These are phyloP conservation scores for Colletotrichum viniferum DNA, from an alignment of 2,329 filamentous ascomycete species.

Conservation along the genomic window DNA sequence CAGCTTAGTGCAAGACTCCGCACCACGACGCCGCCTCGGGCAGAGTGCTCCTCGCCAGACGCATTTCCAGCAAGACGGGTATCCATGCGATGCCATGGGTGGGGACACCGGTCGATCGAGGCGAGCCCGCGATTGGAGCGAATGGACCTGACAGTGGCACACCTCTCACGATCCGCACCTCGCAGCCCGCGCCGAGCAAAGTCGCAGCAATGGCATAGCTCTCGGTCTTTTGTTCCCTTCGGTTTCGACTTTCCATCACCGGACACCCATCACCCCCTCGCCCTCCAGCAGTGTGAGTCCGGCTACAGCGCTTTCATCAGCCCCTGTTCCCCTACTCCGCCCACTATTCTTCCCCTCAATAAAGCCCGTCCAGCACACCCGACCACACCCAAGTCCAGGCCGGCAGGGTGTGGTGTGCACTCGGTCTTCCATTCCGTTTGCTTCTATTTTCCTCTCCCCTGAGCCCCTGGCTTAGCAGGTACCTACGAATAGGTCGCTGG, in stretches of 20 bases:
- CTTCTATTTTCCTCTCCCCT: not conserved
- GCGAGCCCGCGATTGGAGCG: slow-evolving; percentile 18
- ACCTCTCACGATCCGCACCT: not conserved
- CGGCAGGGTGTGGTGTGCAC: not conserved
- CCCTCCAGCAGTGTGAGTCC: not conserved
- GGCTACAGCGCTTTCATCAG: slow-evolving; percentile 1
- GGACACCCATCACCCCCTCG: not conserved
- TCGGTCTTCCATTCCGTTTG: not conserved
- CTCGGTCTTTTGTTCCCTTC: not conserved
- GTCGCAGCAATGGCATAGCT: not conserved
- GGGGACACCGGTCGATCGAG: not conserved
- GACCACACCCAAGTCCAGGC: not conserved
- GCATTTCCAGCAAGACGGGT: not conserved
- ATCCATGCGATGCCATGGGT: not conserved
- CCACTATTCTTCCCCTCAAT: not conserved
- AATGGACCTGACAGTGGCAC: not conserved
- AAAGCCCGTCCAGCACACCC: not conserved
- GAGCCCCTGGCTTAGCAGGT: not conserved
- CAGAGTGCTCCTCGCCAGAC: not conserved
- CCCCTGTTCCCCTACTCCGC: not conserved
- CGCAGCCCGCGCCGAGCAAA: not conserved
- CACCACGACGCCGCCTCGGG: not conserved
- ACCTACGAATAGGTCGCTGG: not conserved
- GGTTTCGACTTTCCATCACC: not conserved
- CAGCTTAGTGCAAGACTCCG: not conserved